These are phyloP conservation scores for Stromatinia cepivora DNA, from an alignment of 2,329 filamentous ascomycete genomes.

Conservation along the genomic window DNA sequence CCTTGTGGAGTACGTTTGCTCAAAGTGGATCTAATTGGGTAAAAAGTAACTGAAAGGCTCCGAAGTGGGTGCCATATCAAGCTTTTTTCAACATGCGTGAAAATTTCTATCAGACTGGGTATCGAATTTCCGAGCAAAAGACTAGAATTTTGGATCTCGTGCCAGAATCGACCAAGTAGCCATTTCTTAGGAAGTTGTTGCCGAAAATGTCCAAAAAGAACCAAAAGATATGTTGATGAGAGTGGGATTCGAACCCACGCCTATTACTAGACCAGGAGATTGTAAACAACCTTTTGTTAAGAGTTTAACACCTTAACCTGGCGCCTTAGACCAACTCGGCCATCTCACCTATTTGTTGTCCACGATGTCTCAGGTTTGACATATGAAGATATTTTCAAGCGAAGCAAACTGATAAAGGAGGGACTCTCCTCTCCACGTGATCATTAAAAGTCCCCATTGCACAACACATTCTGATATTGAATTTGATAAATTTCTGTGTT, in stretches of 20 bases:
- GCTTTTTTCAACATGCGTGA: not conserved
- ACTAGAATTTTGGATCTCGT: not conserved
- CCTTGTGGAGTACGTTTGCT: not conserved
- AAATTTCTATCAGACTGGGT: not conserved
- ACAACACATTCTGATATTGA: not conserved
- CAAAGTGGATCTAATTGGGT: slow-evolving; percentile 6
- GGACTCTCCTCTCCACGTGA: not conserved
- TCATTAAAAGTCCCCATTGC: not conserved
- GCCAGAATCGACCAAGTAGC: not conserved
- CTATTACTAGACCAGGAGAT: slow-evolving; percentile 19
- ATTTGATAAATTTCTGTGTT: not conserved
- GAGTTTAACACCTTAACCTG: slow-evolving; percentile 12
- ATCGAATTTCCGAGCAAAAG: not conserved
- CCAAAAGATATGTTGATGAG: not conserved
- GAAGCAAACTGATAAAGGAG: not conserved
- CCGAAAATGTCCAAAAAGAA: not conserved
- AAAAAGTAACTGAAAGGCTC: not conserved
- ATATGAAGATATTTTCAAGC: not conserved
- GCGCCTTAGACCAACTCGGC: slow-evolving; percentile 21
- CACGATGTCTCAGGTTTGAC: rapidly evolving
- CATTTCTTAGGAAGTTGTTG: not conserved
- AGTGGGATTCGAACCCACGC: slow-evolving; percentile 21
- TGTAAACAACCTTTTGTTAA: not conserved
- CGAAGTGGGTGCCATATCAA: slow-evolving; percentile 4
- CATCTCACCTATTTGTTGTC: not conserved